These are phyloP conservation scores for Mariannaea elegans DNA, from an alignment of 2,329 filamentous ascomycete species.

Conservation along the genomic window DNA sequence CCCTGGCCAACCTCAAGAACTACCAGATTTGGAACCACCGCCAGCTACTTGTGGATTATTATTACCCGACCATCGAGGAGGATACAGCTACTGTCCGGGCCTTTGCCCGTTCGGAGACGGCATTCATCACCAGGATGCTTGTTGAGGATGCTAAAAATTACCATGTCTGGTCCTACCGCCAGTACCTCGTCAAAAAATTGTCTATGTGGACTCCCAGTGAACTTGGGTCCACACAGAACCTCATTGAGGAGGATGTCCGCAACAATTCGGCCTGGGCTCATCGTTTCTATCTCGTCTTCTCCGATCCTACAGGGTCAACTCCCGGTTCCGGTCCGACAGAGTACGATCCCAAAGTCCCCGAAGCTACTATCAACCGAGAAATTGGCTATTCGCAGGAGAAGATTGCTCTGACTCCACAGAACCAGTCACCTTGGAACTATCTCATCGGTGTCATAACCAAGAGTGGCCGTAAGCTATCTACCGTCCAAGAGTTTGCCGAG, in stretches of 20 bases:
- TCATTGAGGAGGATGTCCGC: slow-evolving; percentile 82
- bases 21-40: slow-evolving; percentile 96
- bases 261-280: slow-evolving; percentile 99
- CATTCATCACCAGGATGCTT: slow-evolving; percentile 84
- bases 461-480: slow-evolving; percentile 61
- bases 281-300: slow-evolving; percentile 91
- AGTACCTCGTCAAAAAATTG: slow-evolving; percentile 72
- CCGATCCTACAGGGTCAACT: slow-evolving; percentile 62
- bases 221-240: slow-evolving; percentile 73
- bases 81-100: slow-evolving; percentile 61
- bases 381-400: slow-evolving; percentile 76
- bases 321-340: slow-evolving; percentile 58
- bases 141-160: slow-evolving; percentile 94
- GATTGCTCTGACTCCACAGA: slow-evolving; percentile 85
- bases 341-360: slow-evolving; percentile 65
- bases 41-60: slow-evolving; percentile 69
- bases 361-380: slow-evolving; percentile 76
- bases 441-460: slow-evolving; percentile 78
- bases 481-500: slow-evolving; percentile 58
- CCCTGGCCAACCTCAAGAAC: slow-evolving; percentile 89
- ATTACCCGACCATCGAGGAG: slow-evolving; percentile 67
- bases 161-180: slow-evolving; percentile 96
- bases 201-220: slow-evolving; percentile 77
- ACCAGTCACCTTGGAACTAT: slow-evolving; percentile 95
- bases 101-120: slow-evolving; percentile 72